Percentiles rank a stretch among this genome's conserved stretches.
Conservation (phyloP, 163 green algal species). For the Trebouxia gelatinosa region DNA sequence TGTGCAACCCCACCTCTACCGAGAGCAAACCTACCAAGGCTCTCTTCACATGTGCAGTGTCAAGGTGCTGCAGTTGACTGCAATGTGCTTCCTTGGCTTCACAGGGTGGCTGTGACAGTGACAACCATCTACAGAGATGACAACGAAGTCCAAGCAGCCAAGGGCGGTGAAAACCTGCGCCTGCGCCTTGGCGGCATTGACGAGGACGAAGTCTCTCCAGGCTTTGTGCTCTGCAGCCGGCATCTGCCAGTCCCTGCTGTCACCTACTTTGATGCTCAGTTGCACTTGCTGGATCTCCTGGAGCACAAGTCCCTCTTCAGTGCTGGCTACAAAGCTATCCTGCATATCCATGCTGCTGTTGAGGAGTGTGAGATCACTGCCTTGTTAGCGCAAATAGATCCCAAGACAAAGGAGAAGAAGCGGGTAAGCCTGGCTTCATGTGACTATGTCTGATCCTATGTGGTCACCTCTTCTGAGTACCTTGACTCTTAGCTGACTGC, state of each 20-base stretch:
- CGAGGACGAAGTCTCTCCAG: conserved; percentile 86
- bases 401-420: conserved; percentile 88
- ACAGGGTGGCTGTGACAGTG: conserved; percentile 76
- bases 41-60: too few species aligned
- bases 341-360: conserved; percentile 95
- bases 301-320: conserved; percentile 82
- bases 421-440: conserved; percentile 50
- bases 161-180: conserved; percentile 92
- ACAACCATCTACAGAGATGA: conserved; percentile 90
- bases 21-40: too few species aligned
- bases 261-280: conserved; percentile 62
- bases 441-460: too few species aligned
- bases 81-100: not conserved
- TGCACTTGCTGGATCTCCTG: conserved; percentile 81
- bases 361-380: conserved; percentile 96
- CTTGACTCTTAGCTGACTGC: too few species aligned
- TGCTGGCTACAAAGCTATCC: conserved; percentile 83
- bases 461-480: too few species aligned
- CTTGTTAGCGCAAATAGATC: conserved; percentile 82
- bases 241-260: conserved; percentile 59
- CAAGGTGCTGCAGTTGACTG: conserved; percentile 1
- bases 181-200: conserved; percentile 84
- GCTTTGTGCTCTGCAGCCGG: conserved; percentile 77
- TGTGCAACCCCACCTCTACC: too few species aligned
- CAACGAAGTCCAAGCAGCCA: conserved; percentile 74